phyloP scores from a whole-genome alignment of 1,284 basidiomycete genomes.

The Phenoliferia sp. region DNA sequence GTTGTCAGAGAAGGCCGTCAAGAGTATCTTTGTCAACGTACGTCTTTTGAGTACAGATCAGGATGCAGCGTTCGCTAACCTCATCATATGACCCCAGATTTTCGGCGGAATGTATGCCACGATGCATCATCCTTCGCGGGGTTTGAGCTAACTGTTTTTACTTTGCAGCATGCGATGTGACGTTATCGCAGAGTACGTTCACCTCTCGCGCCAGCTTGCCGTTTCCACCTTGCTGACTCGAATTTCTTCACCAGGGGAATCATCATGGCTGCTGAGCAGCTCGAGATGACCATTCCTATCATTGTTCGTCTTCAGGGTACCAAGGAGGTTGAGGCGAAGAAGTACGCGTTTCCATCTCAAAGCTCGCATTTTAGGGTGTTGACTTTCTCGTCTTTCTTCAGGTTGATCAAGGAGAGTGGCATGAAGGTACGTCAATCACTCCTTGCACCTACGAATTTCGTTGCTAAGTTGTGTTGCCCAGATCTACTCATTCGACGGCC shows the following conservation, averaged over 20 bases:
- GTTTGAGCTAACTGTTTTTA: constrained; percentile 5
- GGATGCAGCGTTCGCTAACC: too few relatives aligned
- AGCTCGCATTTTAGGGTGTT: background rate
- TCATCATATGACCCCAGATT: constrained; percentile 16
- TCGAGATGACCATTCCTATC: constrained; percentile 77
- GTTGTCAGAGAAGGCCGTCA: constrained; percentile 82
- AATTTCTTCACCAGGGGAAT: constrained; percentile 56
- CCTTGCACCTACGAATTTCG: background rate
- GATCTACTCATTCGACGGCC: constrained; percentile 81
- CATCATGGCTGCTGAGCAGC: constrained; percentile 93
- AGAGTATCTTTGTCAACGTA: constrained; percentile 94
- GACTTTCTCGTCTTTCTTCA: constrained; percentile 41
- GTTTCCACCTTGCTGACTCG: constrained; percentile 52
- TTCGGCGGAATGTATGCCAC: constrained; percentile 39
- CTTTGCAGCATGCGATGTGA: constrained; percentile 95
- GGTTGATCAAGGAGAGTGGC: constrained; percentile 86
- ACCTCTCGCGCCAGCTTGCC: constrained; percentile 45
- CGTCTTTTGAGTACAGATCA: background rate
- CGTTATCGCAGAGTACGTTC: constrained; percentile 45
- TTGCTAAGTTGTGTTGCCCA: background rate
- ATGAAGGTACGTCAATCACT: constrained; percentile 51
- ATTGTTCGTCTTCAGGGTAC: constrained; percentile 95
- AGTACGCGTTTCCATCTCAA: constrained; percentile 51
- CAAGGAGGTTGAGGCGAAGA: constrained; percentile 91
- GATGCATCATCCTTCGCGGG: constrained; percentile 23